These are phyloP conservation scores for Trichophyton verrucosum DNA, from an alignment of 2,329 filamentous ascomycete species.

Conservation along the genomic window DNA sequence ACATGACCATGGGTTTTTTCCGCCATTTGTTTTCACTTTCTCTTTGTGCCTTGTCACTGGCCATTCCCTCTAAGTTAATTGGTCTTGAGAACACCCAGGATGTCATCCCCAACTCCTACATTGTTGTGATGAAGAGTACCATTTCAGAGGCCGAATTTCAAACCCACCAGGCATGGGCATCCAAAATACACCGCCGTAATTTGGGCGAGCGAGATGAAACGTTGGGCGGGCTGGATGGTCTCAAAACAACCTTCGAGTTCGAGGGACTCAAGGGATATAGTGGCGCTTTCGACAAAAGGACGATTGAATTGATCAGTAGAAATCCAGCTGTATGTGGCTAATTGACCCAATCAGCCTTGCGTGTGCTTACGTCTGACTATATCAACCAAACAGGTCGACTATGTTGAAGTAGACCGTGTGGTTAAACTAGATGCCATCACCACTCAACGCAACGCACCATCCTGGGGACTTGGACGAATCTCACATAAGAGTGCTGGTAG, in stretches of 20 bases:
- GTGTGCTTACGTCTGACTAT: not conserved
- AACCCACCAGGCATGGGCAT: conserved; percentile 4
- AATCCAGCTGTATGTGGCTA: not conserved
- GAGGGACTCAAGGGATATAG: conserved; percentile 10
- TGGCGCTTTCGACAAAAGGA: conserved; percentile 11
- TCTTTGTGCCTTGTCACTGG: not conserved
- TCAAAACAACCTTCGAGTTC: conserved; percentile 10
- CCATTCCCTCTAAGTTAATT: not conserved
- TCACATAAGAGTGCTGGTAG: conserved; percentile 18
- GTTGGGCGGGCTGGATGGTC: not conserved
- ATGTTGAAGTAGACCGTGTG: conserved; percentile 9
- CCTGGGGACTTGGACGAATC: conserved; percentile 26
- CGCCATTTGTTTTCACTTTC: not conserved
- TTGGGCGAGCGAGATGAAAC: not conserved
- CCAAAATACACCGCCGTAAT: conserved; percentile 1
- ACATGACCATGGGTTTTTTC: not conserved
- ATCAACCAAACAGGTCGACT: conserved; percentile 8
- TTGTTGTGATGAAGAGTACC: conserved; percentile 9
- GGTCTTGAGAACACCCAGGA: not conserved
- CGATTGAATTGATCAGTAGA: conserved; percentile 7
- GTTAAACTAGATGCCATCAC: conserved; percentile 2
- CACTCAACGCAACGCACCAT: conserved; percentile 18
- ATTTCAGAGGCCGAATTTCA: conserved; percentile 4
- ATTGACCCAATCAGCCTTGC: not conserved
- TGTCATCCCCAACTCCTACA: conserved; percentile 7